phyloP scores from a whole-genome alignment of 192 early-diverging fungal species.

The Rhizophagus sp. region DNA sequence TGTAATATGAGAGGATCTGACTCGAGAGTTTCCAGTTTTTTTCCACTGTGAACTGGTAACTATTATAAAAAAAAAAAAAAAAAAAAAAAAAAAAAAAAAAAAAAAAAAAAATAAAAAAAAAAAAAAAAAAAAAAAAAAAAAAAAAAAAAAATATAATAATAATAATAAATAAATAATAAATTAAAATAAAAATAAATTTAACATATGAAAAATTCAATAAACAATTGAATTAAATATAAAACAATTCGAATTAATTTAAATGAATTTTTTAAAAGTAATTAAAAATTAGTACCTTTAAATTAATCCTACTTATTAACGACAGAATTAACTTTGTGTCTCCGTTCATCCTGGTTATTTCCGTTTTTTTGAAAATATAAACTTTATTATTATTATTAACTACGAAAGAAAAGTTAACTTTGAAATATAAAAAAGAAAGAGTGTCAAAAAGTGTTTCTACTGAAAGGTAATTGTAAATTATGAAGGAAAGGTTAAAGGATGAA shows the following conservation, averaged over 20 bases:
- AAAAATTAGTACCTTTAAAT: constrained; percentile 36
- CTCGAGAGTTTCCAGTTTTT: constrained; percentile 64
- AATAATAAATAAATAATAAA: too few species aligned
- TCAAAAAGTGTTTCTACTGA: not conserved
- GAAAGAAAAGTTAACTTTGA: not conserved
- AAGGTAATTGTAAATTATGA: not conserved
- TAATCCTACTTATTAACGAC: constrained; percentile 44
- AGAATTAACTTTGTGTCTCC: constrained; percentile 6
- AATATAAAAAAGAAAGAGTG: not conserved
- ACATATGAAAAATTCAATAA: too few species aligned
- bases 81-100: not conserved
- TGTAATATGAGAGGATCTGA: constrained; percentile 78
- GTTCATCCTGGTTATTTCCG: constrained; percentile 1
- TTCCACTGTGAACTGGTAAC: constrained; percentile 76
- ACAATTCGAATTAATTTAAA: not conserved
- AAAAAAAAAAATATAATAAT: not conserved
- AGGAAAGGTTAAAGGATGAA: not conserved
- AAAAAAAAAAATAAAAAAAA: constrained; percentile 1
- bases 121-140: not conserved
- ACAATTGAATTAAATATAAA: constrained; percentile 13
- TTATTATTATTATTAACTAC: not conserved
- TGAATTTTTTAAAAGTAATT: not conserved
- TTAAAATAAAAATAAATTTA: too few species aligned
- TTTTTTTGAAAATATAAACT: not conserved
- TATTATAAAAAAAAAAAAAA: constrained; percentile 33